phyloP scores from a whole-genome alignment of 257 asterid species.

The Haberlea rhodopensis region DNA sequence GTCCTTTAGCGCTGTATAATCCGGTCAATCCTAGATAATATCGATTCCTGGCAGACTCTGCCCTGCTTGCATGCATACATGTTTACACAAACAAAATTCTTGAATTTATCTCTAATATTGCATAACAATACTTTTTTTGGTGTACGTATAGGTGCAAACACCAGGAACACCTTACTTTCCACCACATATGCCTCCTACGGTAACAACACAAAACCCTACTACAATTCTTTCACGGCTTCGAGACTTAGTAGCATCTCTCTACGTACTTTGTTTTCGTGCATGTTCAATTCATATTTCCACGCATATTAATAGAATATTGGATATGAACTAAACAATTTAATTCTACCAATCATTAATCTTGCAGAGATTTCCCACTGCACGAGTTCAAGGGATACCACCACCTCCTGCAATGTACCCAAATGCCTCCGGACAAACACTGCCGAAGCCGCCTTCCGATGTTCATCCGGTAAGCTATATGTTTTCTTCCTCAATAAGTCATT shows the following conservation, averaged over 20 bases:
- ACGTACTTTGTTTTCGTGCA: neutral
- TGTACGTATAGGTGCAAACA: conserved; percentile 43
- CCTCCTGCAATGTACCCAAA: conserved; percentile 47
- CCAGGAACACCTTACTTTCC: conserved; percentile 66
- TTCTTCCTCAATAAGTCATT: too few species aligned
- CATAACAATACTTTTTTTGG: neutral
- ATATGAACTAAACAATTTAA: neutral
- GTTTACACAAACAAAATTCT: neutral
- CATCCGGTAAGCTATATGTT: conserved; percentile 55
- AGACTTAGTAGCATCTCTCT: neutral
- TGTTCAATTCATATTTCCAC: too few species aligned
- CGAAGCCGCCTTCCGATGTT: conserved; percentile 60
- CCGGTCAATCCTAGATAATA: too few species aligned
- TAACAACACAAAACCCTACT: conserved; percentile 28
- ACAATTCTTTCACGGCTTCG: neutral
- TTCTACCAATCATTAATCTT: neutral
- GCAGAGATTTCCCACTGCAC: conserved; percentile 58
- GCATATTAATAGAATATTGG: too few species aligned
- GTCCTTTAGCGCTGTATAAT: too few species aligned
- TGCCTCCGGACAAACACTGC: conserved; percentile 43
- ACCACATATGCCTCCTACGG: conserved; percentile 50
- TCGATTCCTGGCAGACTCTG: too few species aligned
- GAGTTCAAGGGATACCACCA: conserved; percentile 51
- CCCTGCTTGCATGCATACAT: neutral
- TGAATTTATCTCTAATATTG: neutral